These are phyloP conservation scores for Cardiospermum halicacabum DNA, from an alignment of 345 rosid genomes.

Conservation along the genomic window DNA sequence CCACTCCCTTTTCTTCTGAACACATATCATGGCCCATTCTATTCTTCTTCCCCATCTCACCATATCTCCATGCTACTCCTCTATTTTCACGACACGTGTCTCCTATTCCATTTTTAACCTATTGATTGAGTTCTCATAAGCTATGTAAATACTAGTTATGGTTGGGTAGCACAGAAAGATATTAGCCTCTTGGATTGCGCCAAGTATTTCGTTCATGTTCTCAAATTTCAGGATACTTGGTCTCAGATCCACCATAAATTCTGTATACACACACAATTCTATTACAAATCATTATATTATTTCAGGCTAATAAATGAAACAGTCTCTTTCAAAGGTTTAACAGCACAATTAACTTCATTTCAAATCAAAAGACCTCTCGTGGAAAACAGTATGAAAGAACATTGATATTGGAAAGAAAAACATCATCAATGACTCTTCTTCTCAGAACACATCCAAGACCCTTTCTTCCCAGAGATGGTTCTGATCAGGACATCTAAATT, in stretches of 20 bases:
- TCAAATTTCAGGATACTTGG: conserved; percentile 1
- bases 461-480: not conserved
- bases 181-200: not conserved
- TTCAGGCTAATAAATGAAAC: not conserved
- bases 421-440: not conserved
- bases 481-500: conserved; percentile 1
- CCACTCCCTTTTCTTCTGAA: conserved; percentile 4
- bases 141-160: too few relatives aligned
- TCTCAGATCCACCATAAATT: conserved; percentile 4
- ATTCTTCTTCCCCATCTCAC: conserved; percentile 2
- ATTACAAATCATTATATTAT: not conserved
- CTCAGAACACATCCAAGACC: not conserved
- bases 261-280: not conserved
- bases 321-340: not conserved
- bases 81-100: conserved; percentile 16
- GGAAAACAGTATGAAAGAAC: too few relatives aligned
- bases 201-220: not conserved
- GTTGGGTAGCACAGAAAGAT: not conserved
- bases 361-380: too few relatives aligned
- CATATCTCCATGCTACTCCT: not conserved
- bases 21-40: too few relatives aligned
- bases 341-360: not conserved
- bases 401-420: not conserved
- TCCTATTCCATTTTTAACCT: not conserved
- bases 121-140: too few relatives aligned